Base-by-base conservation (phyloP, 2,329 filamentous ascomycete genomes). In the Stachybotrys elegans region DNA sequence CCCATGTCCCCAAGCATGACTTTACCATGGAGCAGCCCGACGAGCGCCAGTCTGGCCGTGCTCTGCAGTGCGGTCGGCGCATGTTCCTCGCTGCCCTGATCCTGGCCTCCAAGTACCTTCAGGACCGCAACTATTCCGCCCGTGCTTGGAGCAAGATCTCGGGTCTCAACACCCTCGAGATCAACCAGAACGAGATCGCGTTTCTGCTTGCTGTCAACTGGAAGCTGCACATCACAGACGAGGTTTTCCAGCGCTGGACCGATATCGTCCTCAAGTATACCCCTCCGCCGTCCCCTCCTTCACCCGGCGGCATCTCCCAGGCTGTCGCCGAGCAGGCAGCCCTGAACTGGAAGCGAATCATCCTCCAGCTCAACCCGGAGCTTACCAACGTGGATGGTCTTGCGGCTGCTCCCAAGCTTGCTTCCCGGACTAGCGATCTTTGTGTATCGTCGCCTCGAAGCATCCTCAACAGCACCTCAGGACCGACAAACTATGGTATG, bases 91-190 rank as follows among this genome's bases (percentile, higher is more conserved):
- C 93, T 11, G 91, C 92, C 39, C 76, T 98, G 48, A 97, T 98
- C 53, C 76, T 98, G 45, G 93, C 93, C 2, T 97, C 93, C 27
- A 98, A 98, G 72, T 98, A 97, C 63, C 74, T 98, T 38, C 93
- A 98, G 67, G 93, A 98, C 63, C 85, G 92, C 55, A 98, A 97
- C 69, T 98, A 95, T 68, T 97, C 93, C 13, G 90, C 93, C 40
- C 84, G 92, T 44, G 93, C 93, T 34, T 98, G 93, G 93, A 97
- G 92, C 67, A 97, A 95, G 74, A 98, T 98, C 56, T 97, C 93
- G 16, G 93, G 93, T n/a, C 75, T 98, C 45, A 89, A 88, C 62
- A 91, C 90, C 4, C 74, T 80, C 45, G 93, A 98, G 69, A 97
- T 98, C 67, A 97, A 97, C 68, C 86, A 90, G 60, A 97, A 97